These are phyloP conservation scores for Nicotiana paniculata DNA, from an alignment of 257 asterid species.

Conservation along the genomic window DNA sequence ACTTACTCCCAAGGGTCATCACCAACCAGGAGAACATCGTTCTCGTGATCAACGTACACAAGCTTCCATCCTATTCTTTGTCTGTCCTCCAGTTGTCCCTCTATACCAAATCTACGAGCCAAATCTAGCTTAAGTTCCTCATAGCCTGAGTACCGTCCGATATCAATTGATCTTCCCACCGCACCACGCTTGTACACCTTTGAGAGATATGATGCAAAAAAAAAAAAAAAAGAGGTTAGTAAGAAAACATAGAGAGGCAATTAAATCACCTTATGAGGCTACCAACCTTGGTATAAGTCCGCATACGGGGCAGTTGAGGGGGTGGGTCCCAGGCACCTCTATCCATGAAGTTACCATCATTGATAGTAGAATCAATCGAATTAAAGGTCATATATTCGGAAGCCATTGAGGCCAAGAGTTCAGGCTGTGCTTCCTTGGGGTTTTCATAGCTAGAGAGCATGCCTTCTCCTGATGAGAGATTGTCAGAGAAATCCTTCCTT, in stretches of 20 bases:
- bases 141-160: slow-evolving; percentile 74
- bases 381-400: slow-evolving; percentile 77
- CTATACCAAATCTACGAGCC: slow-evolving; percentile 91
- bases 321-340: slow-evolving; percentile 70
- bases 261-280: background rate
- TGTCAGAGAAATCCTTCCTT: slow-evolving; percentile 45
- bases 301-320: slow-evolving; percentile 72
- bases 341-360: slow-evolving; percentile 64
- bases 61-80: slow-evolving; percentile 91
- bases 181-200: slow-evolving; percentile 99
- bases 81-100: slow-evolving; percentile 84
- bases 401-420: slow-evolving; percentile 81
- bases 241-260: too few relatives aligned
- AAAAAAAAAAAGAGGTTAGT: too few relatives aligned
- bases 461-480: slow-evolving; percentile 56
- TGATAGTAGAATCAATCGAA: slow-evolving; percentile 69
- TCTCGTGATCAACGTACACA: slow-evolving; percentile 72
- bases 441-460: slow-evolving; percentile 56
- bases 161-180: slow-evolving; percentile 93
- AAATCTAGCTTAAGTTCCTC: slow-evolving; percentile 88
- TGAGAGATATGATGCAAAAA: background rate
- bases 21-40: slow-evolving; percentile 41
- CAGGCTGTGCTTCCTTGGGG: slow-evolving; percentile 74
- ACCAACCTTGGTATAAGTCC: slow-evolving; percentile 86
- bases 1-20: slow-evolving; percentile 58